Evolutionary conservation across 345 rosid species (phyloP), one percentile per base, ranked within the genome.

Genomic region (Eucalyptus leucophloia): DNA sequence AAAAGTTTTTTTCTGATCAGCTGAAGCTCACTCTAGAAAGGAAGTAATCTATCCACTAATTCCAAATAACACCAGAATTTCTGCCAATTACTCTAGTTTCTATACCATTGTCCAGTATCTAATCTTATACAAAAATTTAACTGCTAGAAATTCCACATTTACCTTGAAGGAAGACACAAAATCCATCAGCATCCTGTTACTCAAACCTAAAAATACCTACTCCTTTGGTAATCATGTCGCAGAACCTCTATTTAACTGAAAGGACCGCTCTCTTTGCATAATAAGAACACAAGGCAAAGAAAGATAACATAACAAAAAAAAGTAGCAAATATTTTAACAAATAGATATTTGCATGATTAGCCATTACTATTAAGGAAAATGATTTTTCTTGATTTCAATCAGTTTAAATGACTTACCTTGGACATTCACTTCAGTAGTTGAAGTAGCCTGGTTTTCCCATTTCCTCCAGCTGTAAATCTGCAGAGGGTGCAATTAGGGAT

Each of bases 381-480:
- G 47, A 40, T 40, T 40, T 40, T 21, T 77, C 85, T 77, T 21
- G 85, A 77, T 40, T 77, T 40, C 85, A 40, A 77, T 37, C 47
- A 28, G 56, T 40, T 65, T 86, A 3, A 26, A 44, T 49, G 72
- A 69, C 87, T 58, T 92, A 96, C 99, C 99, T 92, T 92, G 95
- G 91, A 94, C 86, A 69, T 90, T 93, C 60, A 91, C 95, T 89
- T 96, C 99, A 88, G 94, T 90, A 80, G 90, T 89, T 88, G 92
- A 45, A 87, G 90, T 95, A 32, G 94, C 94, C 91, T 94, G 96
- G 91, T 93, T 92, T 93, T 97, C 98, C 98, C 98, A 96, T 90
- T 96, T 96, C 90, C 98, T 96, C 99, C 99, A 96, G 89, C 99
- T 97, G 93, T 96, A 97, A 86, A 96, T 97, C 99, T 96, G 92